These are phyloP conservation scores for Diaporthe ilicicola DNA, from an alignment of 2,329 filamentous ascomycete species.

Conservation along the genomic window DNA sequence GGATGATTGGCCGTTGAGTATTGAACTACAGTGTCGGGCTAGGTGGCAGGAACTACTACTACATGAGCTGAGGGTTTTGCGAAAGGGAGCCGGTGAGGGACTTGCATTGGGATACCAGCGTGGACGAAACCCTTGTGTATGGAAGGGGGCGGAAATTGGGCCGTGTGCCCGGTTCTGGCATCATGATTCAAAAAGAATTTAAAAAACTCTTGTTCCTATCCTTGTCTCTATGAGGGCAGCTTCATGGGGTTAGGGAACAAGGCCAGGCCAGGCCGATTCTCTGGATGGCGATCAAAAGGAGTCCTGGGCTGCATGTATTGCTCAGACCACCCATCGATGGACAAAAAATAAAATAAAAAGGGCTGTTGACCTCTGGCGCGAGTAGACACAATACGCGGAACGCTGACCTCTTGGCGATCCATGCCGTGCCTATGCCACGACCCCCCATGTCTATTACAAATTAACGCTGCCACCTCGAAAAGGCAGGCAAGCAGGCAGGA, in stretches of 20 bases:
- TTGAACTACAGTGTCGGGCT: constrained; percentile 27
- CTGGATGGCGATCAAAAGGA: constrained; percentile 30
- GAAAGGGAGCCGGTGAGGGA: constrained; percentile 12
- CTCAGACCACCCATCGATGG: constrained; percentile 26
- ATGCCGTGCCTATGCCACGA: background rate
- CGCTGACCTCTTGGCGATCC: constrained; percentile 9
- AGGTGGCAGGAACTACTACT: constrained; percentile 29
- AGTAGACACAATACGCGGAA: constrained; percentile 6
- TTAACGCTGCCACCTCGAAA: too few species aligned
- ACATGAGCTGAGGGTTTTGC: constrained; percentile 24
- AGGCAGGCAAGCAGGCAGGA: background rate
- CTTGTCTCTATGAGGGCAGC: constrained; percentile 26
- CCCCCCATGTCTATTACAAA: background rate
- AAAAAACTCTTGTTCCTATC: constrained; percentile 35
- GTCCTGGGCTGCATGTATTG: constrained; percentile 24
- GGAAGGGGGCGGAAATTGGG: constrained; percentile 13
- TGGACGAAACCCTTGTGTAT: constrained; percentile 19
- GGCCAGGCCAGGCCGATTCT: constrained; percentile 19
- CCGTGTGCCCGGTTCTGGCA: constrained; percentile 23
- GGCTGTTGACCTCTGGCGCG: constrained; percentile 15
- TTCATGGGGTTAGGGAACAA: constrained; percentile 15
- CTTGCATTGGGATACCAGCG: constrained; percentile 32
- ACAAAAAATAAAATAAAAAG: constrained; percentile 28
- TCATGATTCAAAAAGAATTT: constrained; percentile 35
- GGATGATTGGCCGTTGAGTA: constrained; percentile 25